phyloP scores from a whole-genome alignment of 129 eudicot species.

The Deinandra increscens region DNA sequence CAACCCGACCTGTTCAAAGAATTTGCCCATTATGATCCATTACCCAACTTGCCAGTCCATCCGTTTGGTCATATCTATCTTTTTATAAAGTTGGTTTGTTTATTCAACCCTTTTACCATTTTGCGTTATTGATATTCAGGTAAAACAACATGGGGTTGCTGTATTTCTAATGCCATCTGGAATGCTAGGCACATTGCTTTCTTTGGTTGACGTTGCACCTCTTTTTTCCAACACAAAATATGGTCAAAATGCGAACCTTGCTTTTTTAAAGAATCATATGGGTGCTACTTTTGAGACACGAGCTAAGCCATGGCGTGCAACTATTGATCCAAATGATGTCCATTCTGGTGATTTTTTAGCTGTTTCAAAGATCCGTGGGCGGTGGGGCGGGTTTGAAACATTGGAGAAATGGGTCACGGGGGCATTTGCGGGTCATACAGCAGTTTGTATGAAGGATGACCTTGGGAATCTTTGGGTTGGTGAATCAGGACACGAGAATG shows the following conservation, averaged over 20 bases:
- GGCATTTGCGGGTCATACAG: conserved; percentile 98
- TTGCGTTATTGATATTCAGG: conserved; percentile 45
- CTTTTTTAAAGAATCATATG: conserved; percentile 89
- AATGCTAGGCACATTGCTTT: conserved; percentile 92
- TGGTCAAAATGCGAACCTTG: conserved; percentile 90
- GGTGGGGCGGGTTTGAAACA: conserved; percentile 99
- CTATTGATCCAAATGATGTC: conserved; percentile 83
- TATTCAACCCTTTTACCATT: conserved; percentile 9
- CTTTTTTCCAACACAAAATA: conserved; percentile 81
- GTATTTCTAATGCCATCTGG: conserved; percentile 99
- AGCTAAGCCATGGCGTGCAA: conserved; percentile 77
- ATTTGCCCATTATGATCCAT: neutral
- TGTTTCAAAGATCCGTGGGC: conserved; percentile 94
- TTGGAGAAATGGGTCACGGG: conserved; percentile 99
- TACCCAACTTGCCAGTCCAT: neutral
- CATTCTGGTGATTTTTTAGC: conserved; percentile 98
- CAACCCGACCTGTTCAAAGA: neutral
- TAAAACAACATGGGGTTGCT: conserved; percentile 92
- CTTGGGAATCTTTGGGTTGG: conserved; percentile 94
- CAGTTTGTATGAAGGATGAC: conserved; percentile 96
- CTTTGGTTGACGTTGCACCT: conserved; percentile 91
- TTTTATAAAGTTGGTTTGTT: neutral
- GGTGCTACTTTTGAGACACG: conserved; percentile 95
- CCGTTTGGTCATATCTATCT: neutral
- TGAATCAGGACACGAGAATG: conserved; percentile 99